A percentile compares a stretch with the other conserved stretches of the same genome.
phyloP scores from a whole-genome alignment of 148 eudicot species.

The Persicaria maculosa region DNA sequence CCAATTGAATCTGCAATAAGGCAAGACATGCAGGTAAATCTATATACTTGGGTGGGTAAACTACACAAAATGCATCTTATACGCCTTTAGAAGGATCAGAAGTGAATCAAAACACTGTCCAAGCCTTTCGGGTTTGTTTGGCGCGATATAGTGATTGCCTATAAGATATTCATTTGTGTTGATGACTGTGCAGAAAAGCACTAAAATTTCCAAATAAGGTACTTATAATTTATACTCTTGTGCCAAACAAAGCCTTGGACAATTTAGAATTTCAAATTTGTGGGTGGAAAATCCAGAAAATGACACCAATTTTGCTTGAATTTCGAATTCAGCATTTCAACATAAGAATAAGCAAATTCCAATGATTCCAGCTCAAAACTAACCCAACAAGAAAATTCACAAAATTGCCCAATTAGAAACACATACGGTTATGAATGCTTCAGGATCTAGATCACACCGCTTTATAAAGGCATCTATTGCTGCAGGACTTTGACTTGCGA shows the following conservation, averaged over 20 bases:
- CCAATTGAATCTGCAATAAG: slow-evolving; percentile 53
- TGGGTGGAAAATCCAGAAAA: background rate
- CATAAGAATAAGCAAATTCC: background rate
- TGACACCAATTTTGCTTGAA: background rate
- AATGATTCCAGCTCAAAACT: background rate
- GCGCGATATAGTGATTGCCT: too few relatives aligned
- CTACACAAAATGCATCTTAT: background rate
- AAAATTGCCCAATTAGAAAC: background rate
- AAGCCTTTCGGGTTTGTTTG: background rate
- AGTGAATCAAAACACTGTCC: background rate
- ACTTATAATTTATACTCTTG: too few relatives aligned
- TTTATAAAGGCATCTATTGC: slow-evolving; percentile 71
- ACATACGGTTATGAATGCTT: slow-evolving; percentile 66
- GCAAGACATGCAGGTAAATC: slow-evolving; percentile 2
- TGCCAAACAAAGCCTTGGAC: background rate
- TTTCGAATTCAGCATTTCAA: background rate
- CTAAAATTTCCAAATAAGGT: too few relatives aligned
- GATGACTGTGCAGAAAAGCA: too few relatives aligned
- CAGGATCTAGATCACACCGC: slow-evolving; percentile 78
- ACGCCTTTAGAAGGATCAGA: background rate
- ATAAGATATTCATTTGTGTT: too few relatives aligned
- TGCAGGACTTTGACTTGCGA: slow-evolving; percentile 75
- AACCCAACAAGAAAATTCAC: background rate
- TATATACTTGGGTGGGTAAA: background rate
- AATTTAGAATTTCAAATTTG: background rate